Evolutionary conservation across 2,329 filamentous ascomycete species (phyloP).

Genomic region (Colletotrichum navitas): DNA sequence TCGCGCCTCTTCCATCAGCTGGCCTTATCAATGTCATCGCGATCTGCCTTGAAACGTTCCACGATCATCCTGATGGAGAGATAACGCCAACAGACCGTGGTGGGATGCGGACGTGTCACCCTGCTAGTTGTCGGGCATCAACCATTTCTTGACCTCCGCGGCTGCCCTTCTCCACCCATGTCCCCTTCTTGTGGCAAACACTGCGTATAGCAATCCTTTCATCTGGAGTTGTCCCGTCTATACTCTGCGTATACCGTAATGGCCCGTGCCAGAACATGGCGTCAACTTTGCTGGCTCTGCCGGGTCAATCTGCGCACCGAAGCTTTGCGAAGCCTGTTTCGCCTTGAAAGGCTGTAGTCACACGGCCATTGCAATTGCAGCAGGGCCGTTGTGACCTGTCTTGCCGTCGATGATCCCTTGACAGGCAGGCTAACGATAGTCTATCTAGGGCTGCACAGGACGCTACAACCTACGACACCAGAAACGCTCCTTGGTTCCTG

Average conservation of each 20-base stretch:
- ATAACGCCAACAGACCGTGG: background rate
- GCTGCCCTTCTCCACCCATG: background rate
- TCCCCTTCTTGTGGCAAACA: background rate
- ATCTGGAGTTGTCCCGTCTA: no score
- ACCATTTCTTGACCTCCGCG: no score
- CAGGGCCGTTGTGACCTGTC: background rate
- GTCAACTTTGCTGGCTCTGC: background rate
- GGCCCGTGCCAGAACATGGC: background rate
- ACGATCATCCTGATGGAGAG: constrained; percentile 2
- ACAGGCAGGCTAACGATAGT: background rate
- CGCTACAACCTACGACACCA: background rate
- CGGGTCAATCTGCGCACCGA: background rate
- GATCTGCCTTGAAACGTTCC: background rate
- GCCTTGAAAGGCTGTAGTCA: background rate
- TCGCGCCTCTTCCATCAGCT: background rate
- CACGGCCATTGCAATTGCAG: no score
- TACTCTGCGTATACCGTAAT: background rate
- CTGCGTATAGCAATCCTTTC: background rate
- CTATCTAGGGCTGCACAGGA: background rate
- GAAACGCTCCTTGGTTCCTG: background rate
- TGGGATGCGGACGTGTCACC: background rate
- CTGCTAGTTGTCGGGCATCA: background rate
- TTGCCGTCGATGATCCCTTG: background rate
- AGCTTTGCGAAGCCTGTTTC: background rate
- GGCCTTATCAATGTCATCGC: constrained; percentile 7